Base-by-base conservation (phyloP, 768 basidiomycete genomes). In the Tremella yokohamensis region DNA sequence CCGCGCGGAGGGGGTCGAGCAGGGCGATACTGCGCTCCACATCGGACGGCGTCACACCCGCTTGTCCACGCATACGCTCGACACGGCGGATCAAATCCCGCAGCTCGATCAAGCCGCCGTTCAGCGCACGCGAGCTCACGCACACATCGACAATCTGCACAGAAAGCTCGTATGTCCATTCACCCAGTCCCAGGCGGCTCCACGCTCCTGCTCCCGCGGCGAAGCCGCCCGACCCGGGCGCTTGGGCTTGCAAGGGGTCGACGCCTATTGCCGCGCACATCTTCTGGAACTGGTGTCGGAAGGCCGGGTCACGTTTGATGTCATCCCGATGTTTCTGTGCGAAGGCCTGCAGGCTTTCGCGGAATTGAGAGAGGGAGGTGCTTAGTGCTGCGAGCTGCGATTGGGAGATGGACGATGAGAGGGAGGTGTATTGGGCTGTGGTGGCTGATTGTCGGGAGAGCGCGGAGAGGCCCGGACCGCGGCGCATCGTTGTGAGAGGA, bases 181-280 rank as follows among this genome's bases (percentile, higher is more conserved):
- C 96, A 15, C 90, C 86, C 54, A 96, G 77, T 12, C 77, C 76
- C 3, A 79, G 82, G 69, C 91, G 79, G 1, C 87, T 86, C 90
- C 91, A 96, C 84, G 89, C 89, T 1, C 90, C 90, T 0, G 72
- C 73, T 0, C 61, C 56, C 38, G 88, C 89, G 2, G 54, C 45
- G 1, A 16, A 24, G 4, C 52, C 44, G 3, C 48, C 53, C n/a
- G 40, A 16, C 3, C 40, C 25, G 8, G 40, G 13, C 1, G 49
- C 53, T 38, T 34, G 16, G 9, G 45, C 16, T 1, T 89, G 87
- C 19, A 97, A 83, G 1, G 94, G 93, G 74, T 98, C 96, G 20
- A 99, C 90, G 29, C 91, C 91, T 56, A 99, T 89, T 15, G 87
- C 85, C 1, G 87, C 83, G 73, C 96, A 99, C 90, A 99, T 96